Evolutionary conservation across 805 yeast species (phyloP), one percentile per base, ranked within the genome.

Genomic region (Barnettozyma populi): DNA sequence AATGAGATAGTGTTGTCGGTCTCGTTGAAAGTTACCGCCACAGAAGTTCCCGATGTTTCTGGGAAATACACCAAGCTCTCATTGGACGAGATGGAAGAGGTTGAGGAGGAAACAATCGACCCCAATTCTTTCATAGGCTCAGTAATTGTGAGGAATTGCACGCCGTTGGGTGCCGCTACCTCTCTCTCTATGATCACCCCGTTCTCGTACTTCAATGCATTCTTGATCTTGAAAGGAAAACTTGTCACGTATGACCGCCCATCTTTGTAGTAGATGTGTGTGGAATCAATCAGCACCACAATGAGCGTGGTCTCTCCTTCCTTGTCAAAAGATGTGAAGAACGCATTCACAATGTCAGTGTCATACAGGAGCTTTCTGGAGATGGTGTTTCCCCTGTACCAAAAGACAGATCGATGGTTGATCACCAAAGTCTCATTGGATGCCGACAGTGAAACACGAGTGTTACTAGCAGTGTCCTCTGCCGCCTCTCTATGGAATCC

Each of bases 71-170:
- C 58, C 27, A 86, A 60, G 45, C 72, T 74, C 57, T 86, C 94
- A 42, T 70, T 67, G 2, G 77, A 63, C 0, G 86, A 73, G 25
- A 86, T 76, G 2, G 80, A 76, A 0, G 88, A 76, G 0, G 85
- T 81, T 2, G 90, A 80, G 0, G 89, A 79, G 0, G 92, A 80
- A 1, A 81, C 79, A 5, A 89, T 76, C 5, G 79, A 68, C 2
- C 95, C 89, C 48, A 86, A 73, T 4, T 87, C 94, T 2, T 79
- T 77, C 51, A 84, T 67, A 1, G 96, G 92, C 60, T 87, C 95
- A 1, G 81, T 73, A 49, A 89, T 61, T 0, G 95, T 80, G 45
- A 88, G 70, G 54, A 86, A 84, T 9, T 50, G 53, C 2, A 50
- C 31, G 14, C 49, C 43, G 11, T 37, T 16, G 6, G 42, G 31